Evolutionary conservation across 148 eudicot genomes (phyloP).

Genomic region (Chenopodium suecicum): DNA sequence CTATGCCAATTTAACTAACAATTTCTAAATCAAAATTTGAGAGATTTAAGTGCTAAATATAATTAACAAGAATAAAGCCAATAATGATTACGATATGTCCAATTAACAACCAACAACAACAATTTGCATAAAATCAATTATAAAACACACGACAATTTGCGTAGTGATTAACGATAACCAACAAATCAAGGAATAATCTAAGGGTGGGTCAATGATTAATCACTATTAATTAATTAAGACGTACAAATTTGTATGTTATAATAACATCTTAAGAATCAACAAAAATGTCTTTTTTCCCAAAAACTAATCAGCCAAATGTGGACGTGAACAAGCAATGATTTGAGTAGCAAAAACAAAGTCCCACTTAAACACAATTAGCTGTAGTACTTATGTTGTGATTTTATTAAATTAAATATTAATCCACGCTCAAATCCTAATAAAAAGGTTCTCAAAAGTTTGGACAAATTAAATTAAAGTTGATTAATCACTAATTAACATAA

Average conservation of each 20-base stretch:
- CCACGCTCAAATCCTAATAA: constrained; percentile 10
- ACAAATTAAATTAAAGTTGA: neutral
- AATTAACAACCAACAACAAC: constrained; percentile 27
- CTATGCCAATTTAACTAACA: too few relatives aligned
- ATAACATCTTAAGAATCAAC: constrained; percentile 11
- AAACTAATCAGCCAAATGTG: constrained; percentile 9
- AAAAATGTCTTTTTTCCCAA: neutral
- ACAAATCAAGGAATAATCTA: constrained; percentile 18
- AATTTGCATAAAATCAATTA: neutral
- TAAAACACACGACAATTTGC: neutral
- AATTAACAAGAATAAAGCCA: neutral
- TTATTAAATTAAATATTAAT: neutral
- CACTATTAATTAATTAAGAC: neutral
- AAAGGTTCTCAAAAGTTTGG: neutral
- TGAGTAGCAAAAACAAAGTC: constrained; percentile 7
- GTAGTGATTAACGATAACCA: neutral
- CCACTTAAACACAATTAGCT: constrained; percentile 20
- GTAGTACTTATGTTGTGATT: neutral
- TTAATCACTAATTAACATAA: neutral
- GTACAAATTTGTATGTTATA: neutral
- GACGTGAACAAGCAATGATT: constrained; percentile 14
- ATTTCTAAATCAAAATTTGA: neutral
- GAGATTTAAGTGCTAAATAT: neutral
- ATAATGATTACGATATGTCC: constrained; percentile 11
- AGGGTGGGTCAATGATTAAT: constrained; percentile 12